phyloP scores from a whole-genome alignment of 192 early-diverging fungal genomes.

The Umbelopsis vinacea region DNA sequence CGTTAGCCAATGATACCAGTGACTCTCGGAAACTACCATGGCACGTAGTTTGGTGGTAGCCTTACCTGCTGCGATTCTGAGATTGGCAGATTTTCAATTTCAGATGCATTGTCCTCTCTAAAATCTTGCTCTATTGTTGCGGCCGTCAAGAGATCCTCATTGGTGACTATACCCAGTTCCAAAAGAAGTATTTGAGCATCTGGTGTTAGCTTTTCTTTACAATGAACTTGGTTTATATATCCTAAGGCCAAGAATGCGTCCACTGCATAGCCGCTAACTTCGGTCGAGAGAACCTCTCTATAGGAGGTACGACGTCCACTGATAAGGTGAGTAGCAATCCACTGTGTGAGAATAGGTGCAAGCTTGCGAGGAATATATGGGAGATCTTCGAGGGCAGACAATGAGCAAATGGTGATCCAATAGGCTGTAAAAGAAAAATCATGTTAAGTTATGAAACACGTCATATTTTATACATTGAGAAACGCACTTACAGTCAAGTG shows the following conservation, averaged over 20 bases:
- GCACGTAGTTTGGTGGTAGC: not conserved
- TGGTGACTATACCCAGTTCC: conserved; percentile 38
- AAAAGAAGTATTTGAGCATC: conserved; percentile 40
- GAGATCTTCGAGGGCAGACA: conserved; percentile 43
- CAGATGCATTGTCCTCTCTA: not conserved
- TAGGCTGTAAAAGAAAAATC: conserved; percentile 9
- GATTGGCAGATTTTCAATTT: not conserved
- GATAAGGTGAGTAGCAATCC: conserved; percentile 49
- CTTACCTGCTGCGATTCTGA: conserved; percentile 12
- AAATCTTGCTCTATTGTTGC: conserved; percentile 23
- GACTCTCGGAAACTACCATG: too few species aligned
- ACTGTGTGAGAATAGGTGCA: conserved; percentile 43
- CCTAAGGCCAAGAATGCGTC: conserved; percentile 41
- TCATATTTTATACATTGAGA: too few species aligned
- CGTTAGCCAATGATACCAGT: not conserved
- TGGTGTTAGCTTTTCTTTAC: conserved; percentile 37
- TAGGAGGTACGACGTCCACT: conserved; percentile 42
- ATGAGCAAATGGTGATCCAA: conserved; percentile 47
- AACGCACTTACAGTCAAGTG: conserved; percentile 27
- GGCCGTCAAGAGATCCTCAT: conserved; percentile 40
- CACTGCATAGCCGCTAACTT: conserved; percentile 39
- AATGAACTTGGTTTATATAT: conserved; percentile 41
- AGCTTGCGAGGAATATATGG: conserved; percentile 46
- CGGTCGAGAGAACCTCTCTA: conserved; percentile 46
- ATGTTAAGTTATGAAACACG: not conserved